Percentiles rank a stretch among this genome's conserved stretches.
Evolutionary conservation across 2,329 filamentous ascomycete species (phyloP).

Genomic region (Westerdykella sp.): DNA sequence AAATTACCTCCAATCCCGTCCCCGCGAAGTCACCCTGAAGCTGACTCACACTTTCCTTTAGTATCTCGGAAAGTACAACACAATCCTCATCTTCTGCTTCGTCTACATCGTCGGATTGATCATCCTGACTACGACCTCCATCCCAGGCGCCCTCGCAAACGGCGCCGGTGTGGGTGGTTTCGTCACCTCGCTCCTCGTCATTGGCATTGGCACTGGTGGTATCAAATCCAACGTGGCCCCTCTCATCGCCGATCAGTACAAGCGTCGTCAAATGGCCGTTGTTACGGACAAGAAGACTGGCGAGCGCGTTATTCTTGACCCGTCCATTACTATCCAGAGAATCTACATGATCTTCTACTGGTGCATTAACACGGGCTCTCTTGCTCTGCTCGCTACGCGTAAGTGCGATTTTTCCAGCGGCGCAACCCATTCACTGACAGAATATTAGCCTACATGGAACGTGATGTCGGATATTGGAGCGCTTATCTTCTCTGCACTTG

Average conservation of each 20-base stretch:
- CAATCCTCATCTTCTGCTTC: constrained; percentile 60
- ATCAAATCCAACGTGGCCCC: constrained; percentile 72
- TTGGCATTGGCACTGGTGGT: constrained; percentile 69
- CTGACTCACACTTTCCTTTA: constrained; percentile 16
- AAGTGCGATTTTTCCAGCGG: no score
- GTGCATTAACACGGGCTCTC: constrained; percentile 66
- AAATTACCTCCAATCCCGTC: no score
- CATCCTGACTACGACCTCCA: constrained; percentile 59
- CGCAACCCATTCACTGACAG: no score
- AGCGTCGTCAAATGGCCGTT: constrained; percentile 38
- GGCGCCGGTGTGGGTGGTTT: constrained; percentile 59
- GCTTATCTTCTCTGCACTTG: constrained; percentile 58
- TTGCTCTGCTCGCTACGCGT: constrained; percentile 60
- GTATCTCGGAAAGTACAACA: constrained; percentile 64
- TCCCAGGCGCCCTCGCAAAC: constrained; percentile 57
- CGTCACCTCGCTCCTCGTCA: constrained; percentile 54
- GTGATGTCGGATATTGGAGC: constrained; percentile 63
- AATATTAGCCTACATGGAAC: constrained; percentile 55
- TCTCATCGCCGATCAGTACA: constrained; percentile 46
- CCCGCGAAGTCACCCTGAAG: no score
- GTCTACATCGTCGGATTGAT: constrained; percentile 62
- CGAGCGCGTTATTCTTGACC: constrained; percentile 44
- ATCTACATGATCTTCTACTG: constrained; percentile 62
- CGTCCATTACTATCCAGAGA: constrained; percentile 43
- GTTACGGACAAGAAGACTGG: constrained; percentile 39